Conservation (phyloP, 352 stramenopile species). For the Phytophthora palmivora region DNA sequence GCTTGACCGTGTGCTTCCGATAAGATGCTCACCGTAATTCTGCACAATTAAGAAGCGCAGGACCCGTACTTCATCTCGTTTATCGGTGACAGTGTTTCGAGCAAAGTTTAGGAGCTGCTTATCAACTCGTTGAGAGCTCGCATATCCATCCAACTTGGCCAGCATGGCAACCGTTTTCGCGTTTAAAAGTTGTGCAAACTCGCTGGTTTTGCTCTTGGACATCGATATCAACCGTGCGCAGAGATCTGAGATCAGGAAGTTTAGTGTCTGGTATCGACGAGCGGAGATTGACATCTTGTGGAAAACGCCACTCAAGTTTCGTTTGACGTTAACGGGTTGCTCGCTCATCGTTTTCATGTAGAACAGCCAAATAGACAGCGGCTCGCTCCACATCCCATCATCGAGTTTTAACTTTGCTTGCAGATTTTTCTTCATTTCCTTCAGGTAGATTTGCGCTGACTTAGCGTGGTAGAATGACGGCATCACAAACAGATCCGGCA, state of each 20-base stretch:
- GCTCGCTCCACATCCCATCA: constrained; percentile 75
- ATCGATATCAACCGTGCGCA: constrained; percentile 69
- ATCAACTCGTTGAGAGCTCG: constrained; percentile 66
- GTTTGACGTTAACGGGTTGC: constrained; percentile 50
- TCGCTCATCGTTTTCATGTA: constrained; percentile 66
- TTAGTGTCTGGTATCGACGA: constrained; percentile 78
- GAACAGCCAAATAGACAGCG: constrained; percentile 73
- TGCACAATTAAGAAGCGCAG: constrained; percentile 80
- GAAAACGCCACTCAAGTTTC: constrained; percentile 50
- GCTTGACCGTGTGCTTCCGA: constrained; percentile 44
- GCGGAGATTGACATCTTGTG: constrained; percentile 66
- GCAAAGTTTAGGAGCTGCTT: constrained; percentile 57
- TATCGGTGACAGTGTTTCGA: constrained; percentile 36
- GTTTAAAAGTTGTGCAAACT: constrained; percentile 55
- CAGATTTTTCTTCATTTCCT: constrained; percentile 82
- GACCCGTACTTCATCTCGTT: constrained; percentile 47
- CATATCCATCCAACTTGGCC: constrained; percentile 60
- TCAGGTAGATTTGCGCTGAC: constrained; percentile 67
- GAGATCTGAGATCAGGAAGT: constrained; percentile 82
- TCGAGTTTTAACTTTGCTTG: constrained; percentile 75
- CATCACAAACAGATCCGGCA: constrained; percentile 77
- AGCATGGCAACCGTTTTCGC: constrained; percentile 58
- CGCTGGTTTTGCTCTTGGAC: constrained; percentile 43
- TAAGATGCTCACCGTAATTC: constrained; percentile 80
- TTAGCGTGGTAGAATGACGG: constrained; percentile 83